Evolutionary conservation across 768 basidiomycete species (phyloP), one percentile per base, ranked within the genome.

Genomic region (Auriculariales sp.): DNA sequence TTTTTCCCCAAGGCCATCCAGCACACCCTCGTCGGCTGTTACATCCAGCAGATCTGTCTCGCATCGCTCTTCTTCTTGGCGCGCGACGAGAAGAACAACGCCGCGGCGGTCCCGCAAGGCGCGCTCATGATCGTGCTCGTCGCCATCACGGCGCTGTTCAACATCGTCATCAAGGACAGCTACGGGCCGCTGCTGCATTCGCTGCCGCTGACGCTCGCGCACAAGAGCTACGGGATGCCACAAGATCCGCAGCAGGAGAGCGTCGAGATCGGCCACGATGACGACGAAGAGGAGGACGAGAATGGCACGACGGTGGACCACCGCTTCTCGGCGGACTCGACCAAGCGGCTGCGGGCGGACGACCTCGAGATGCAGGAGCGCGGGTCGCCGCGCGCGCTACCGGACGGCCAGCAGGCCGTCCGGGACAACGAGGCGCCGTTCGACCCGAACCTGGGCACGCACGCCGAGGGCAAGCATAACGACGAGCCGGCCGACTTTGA

Each of bases 1-100:
- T 98, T 95, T 72, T 98, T 91, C 73, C 93, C 93, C 22, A 87
- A 82, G 64, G 94, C 95, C 3, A 77, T 98, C 25, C 80, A 87
- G 46, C 95, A 98, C 59, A 60, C 94, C 28, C 97, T 98, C 55
- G 89, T 92, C 19, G 95, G 94, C 3, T 58, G 98, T 61, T 99
- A 99, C 61, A 73, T 99, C 39, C 78, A 93, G 62, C 82, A 95
- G 61, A 58, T 97, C 46, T 91, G 86, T 61, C 68, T 95, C 30
- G 74, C 75, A 28, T 87, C 85, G 3, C 66, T 97, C 53, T 95
- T 98, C 75, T 97, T 99, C 81, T 73, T 99, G 6, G 77, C 82
- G 1, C 69, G 66, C 48, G 66, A 90, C 55, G 58, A 66, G 22
- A 67, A 79, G 27, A 52, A 64, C 0, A 68, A 79, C 0, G 62